Conservation (phyloP, 768 basidiomycete genomes). For the Lenzites betulinus region DNA sequence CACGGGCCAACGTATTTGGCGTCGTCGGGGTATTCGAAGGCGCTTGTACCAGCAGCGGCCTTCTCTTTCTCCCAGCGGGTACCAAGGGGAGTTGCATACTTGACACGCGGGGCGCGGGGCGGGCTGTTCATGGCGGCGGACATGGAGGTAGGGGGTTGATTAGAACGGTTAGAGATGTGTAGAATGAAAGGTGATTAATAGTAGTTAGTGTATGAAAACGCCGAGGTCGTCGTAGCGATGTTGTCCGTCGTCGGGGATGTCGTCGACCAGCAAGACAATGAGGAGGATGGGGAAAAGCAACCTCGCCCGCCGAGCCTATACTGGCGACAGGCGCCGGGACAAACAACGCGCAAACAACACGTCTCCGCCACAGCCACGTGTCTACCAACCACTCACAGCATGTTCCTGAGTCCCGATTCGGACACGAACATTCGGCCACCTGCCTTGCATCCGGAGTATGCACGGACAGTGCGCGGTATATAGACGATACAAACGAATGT, state of each 20-base stretch:
- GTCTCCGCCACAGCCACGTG: conserved; percentile 19
- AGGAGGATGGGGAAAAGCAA: conserved; percentile 12
- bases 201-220: conserved; percentile 4
- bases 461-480: background rate
- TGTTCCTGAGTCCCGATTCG: background rate
- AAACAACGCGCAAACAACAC: conserved; percentile 29
- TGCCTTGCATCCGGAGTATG: background rate
- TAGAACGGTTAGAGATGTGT: conserved; percentile 6
- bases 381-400: background rate
- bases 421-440: background rate
- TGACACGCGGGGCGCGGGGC: conserved; percentile 70
- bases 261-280: conserved; percentile 22
- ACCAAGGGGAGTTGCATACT: conserved; percentile 68
- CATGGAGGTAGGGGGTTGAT: conserved; percentile 3
- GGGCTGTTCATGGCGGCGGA: conserved; percentile 44
- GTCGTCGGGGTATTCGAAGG: conserved; percentile 83
- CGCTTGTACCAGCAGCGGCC: conserved; percentile 71
- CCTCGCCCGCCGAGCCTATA: background rate
- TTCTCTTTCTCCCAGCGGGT: conserved; percentile 90
- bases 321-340: conserved; percentile 16
- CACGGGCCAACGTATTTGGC: conserved; percentile 88
- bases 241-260: conserved; percentile 7
- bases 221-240: conserved; percentile 2
- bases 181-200: background rate
- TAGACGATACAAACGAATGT: conserved; percentile 9